Percentiles rank a stretch among this genome's conserved stretches.
phyloP scores from a whole-genome alignment of 2,329 filamentous ascomycete genomes.

The Diplodia mutila region DNA sequence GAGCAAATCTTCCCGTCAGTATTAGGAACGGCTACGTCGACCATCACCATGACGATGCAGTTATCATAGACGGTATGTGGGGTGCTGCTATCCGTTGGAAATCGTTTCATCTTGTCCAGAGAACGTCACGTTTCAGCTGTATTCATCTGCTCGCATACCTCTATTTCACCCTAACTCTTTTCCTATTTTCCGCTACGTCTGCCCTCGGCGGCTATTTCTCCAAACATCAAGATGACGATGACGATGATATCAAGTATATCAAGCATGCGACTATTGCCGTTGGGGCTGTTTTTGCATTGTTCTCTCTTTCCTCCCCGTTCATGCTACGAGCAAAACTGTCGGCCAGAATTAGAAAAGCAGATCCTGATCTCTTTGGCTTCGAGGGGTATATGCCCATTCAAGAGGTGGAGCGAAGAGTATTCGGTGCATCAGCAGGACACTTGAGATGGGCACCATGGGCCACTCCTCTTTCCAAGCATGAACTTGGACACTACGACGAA shows the following conservation, averaged over 20 bases:
- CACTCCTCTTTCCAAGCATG: constrained; percentile 40
- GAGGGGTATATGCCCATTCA: constrained; percentile 45
- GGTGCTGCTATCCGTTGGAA: constrained; percentile 52
- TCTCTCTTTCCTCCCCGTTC: too few species aligned
- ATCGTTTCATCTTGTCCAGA: constrained; percentile 40
- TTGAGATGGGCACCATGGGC: constrained; percentile 43
- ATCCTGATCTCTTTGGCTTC: constrained; percentile 43
- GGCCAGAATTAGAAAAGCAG: background rate
- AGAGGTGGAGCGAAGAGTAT: constrained; percentile 43
- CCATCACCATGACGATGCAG: constrained; percentile 43
- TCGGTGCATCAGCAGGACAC: constrained; percentile 37
- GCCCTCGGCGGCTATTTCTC: too few species aligned
- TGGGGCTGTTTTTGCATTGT: background rate
- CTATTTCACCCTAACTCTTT: background rate
- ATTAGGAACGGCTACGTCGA: background rate
- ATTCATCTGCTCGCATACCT: constrained; percentile 33
- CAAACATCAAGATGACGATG: too few species aligned
- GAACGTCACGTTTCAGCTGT: constrained; percentile 34
- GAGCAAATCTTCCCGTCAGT: too few species aligned
- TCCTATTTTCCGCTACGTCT: background rate
- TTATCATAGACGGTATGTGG: constrained; percentile 49
- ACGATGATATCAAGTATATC: too few species aligned
- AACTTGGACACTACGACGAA: constrained; percentile 34
- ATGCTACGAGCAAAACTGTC: background rate
- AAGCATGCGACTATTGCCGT: background rate